Conservation (phyloP, 768 basidiomycete genomes). For the Sistotremastrum niveocremeum region DNA sequence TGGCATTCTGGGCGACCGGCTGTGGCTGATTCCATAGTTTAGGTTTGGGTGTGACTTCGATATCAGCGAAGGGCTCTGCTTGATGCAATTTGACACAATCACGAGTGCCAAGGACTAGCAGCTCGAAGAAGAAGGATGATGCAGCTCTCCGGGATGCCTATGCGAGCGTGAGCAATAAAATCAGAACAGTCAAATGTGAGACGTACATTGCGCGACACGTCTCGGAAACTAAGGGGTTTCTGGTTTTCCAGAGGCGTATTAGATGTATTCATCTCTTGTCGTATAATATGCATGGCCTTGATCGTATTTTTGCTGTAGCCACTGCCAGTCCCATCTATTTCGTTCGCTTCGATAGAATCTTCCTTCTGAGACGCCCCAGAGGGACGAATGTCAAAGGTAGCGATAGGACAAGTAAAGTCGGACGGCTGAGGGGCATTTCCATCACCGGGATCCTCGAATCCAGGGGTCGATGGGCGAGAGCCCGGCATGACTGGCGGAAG, state of each 20-base stretch:
- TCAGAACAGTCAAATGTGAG: not conserved
- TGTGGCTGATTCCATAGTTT: slow-evolving; percentile 45
- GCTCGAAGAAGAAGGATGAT: slow-evolving; percentile 94
- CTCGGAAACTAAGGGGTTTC: slow-evolving; percentile 62
- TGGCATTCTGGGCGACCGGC: slow-evolving; percentile 32
- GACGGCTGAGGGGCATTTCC: slow-evolving; percentile 54
- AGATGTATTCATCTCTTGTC: slow-evolving; percentile 49
- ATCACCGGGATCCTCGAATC: slow-evolving; percentile 30
- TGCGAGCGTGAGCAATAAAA: not conserved
- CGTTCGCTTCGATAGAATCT: slow-evolving; percentile 20
- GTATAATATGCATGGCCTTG: slow-evolving; percentile 65
- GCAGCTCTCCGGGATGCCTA: slow-evolving; percentile 87
- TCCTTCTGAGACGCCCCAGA: slow-evolving; percentile 34
- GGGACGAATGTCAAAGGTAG: slow-evolving; percentile 60
- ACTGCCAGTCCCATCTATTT: slow-evolving; percentile 40
- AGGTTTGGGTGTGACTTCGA: slow-evolving; percentile 67
- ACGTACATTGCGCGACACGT: slow-evolving; percentile 63
- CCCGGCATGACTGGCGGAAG: slow-evolving; percentile 25
- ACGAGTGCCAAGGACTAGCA: slow-evolving; percentile 85
- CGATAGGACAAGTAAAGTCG: slow-evolving; percentile 62
- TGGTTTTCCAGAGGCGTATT: slow-evolving; percentile 34
- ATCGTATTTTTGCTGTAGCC: slow-evolving; percentile 85
- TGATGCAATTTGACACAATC: slow-evolving; percentile 82
- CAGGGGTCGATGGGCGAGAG: slow-evolving; percentile 48
- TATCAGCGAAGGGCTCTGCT: slow-evolving; percentile 65